Evolutionary conservation across 2,329 filamentous ascomycete genomes (phyloP).

Genomic region (Aureobasidium uvarum): DNA sequence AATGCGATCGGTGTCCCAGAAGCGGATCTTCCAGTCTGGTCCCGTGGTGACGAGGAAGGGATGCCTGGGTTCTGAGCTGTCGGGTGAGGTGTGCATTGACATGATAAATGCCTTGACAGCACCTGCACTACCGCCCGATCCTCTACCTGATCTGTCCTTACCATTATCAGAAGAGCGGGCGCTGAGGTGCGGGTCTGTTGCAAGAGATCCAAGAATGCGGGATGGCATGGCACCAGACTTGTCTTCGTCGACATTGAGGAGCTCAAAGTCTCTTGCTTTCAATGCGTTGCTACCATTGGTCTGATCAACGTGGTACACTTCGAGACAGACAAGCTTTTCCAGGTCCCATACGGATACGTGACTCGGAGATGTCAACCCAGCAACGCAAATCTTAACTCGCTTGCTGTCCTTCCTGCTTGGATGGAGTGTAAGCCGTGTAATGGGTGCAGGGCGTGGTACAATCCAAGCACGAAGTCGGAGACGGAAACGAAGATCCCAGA

Average conservation of each 20-base stretch:
- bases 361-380: slow-evolving; percentile 79
- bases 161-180: slow-evolving; percentile 15
- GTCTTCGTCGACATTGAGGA: slow-evolving; percentile 89
- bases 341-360: slow-evolving; percentile 96
- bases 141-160: slow-evolving; percentile 44
- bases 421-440: slow-evolving; percentile 76
- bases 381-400: slow-evolving; percentile 81
- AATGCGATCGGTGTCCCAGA: slow-evolving; percentile 82
- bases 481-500: slow-evolving; percentile 97
- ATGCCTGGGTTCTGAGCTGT: slow-evolving; percentile 68
- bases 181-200: slow-evolving; percentile 16
- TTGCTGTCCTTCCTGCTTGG: slow-evolving; percentile 57
- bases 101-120: slow-evolving; percentile 74
- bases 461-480: slow-evolving; percentile 87
- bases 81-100: slow-evolving; percentile 67
- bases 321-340: slow-evolving; percentile 82
- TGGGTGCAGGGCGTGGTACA: slow-evolving; percentile 72
- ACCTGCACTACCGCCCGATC: slow-evolving; percentile 43
- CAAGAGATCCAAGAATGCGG: slow-evolving; percentile 72
- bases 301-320: slow-evolving; percentile 73
- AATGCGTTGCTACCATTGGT: slow-evolving; percentile 40
- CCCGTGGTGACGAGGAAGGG: slow-evolving; percentile 86
- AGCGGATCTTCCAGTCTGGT: slow-evolving; percentile 85
- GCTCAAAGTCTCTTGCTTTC: slow-evolving; percentile 65
- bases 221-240: slow-evolving; percentile 81